phyloP scores from a whole-genome alignment of 768 basidiomycete species.

The Sporobolomyces phaffii region DNA sequence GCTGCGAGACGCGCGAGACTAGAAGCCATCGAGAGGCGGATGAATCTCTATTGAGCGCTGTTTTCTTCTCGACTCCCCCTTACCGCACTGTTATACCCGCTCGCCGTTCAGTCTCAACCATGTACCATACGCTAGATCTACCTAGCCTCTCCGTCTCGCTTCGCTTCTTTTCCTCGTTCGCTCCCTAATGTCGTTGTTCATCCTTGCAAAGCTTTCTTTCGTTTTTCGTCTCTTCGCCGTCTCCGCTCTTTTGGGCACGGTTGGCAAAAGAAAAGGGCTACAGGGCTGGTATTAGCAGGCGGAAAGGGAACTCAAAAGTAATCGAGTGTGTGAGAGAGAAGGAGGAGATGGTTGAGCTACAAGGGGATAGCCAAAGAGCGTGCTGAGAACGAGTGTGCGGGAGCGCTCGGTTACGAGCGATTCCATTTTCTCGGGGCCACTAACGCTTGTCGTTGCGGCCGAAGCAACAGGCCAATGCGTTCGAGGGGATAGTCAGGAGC shows the following conservation, averaged over 20 bases:
- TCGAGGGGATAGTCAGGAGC: constrained; percentile 9
- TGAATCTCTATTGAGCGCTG: background rate
- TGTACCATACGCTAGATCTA: too few species aligned
- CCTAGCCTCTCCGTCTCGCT: too few species aligned
- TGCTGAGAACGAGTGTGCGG: too few species aligned
- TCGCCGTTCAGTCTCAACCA: too few species aligned
- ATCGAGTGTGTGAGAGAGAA: background rate
- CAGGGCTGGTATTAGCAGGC: background rate
- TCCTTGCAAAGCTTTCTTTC: too few species aligned
- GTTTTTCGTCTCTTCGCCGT: background rate
- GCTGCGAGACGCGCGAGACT: background rate
- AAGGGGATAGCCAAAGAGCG: too few species aligned
- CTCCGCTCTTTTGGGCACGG: background rate
- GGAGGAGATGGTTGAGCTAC: too few species aligned
- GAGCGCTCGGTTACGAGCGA: too few species aligned
- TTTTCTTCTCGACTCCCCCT: background rate
- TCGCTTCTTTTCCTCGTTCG: too few species aligned
- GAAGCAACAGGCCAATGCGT: constrained; percentile 20
- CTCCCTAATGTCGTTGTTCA: too few species aligned
- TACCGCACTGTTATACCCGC: too few species aligned
- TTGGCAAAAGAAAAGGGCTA: background rate
- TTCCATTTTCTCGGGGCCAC: too few species aligned
- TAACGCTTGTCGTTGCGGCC: constrained; percentile 10
- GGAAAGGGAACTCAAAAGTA: background rate
- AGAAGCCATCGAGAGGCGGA: background rate